These are phyloP conservation scores for Aegilops bicornis DNA, from an alignment of 176 grass and related monocot species.

Conservation along the genomic window DNA sequence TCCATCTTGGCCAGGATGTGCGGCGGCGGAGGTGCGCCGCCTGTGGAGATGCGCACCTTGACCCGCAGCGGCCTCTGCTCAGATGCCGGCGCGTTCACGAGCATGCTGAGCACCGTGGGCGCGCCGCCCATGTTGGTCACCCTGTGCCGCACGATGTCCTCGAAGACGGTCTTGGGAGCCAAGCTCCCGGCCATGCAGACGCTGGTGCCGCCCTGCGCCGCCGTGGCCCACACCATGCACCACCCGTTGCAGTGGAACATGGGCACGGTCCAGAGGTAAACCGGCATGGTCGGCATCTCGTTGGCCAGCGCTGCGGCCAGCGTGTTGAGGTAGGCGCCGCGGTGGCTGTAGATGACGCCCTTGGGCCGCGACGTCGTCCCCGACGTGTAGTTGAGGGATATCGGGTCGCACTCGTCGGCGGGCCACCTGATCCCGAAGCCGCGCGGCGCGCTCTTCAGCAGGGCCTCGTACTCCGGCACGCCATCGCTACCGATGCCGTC, in stretches of 20 bases:
- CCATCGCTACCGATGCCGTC: too few relatives aligned
- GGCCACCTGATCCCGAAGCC: slow-evolving; percentile 58
- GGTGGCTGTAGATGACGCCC: slow-evolving; percentile 69
- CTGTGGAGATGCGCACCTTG: slow-evolving; percentile 43
- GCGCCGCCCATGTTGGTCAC: slow-evolving; percentile 62
- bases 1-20: slow-evolving; percentile 53
- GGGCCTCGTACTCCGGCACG: slow-evolving; percentile 25
- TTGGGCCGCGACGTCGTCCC: slow-evolving; percentile 65
- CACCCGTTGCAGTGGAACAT: slow-evolving; percentile 85
- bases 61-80: slow-evolving; percentile 35
- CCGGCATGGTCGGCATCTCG: slow-evolving; percentile 43
- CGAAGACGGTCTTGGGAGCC: slow-evolving; percentile 38
- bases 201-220: slow-evolving; percentile 56
- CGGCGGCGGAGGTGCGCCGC: slow-evolving; percentile 50
- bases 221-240: slow-evolving; percentile 58
- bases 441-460: slow-evolving; percentile 14
- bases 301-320: slow-evolving; percentile 32
- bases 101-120: slow-evolving; percentile 55
- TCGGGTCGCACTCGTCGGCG: slow-evolving; percentile 50
- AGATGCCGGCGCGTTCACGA: slow-evolving; percentile 42
- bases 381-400: slow-evolving; percentile 68
- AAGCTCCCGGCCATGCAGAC: slow-evolving; percentile 38
- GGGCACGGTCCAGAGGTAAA: slow-evolving; percentile 70
- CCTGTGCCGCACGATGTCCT: slow-evolving; percentile 41
- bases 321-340: slow-evolving; percentile 64